Percentiles rank a stretch among this genome's conserved stretches.
Evolutionary conservation across 331 rosid species (phyloP).

Genomic region (Pyrus hybrid): DNA sequence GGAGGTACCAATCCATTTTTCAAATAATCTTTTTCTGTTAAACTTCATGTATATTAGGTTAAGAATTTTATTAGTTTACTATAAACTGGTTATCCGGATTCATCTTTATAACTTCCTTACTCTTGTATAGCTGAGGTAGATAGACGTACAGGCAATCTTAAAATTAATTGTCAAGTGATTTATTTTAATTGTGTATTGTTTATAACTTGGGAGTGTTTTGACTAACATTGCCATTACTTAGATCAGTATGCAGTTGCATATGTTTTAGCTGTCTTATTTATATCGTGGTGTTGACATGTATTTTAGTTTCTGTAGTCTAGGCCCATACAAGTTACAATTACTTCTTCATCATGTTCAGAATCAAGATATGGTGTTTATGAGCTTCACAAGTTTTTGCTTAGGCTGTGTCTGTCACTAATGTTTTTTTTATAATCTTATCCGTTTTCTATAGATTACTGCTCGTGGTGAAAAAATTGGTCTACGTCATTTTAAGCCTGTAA

Average conservation of each 20-base stretch:
- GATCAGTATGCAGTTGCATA: not conserved
- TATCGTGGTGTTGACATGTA: not conserved
- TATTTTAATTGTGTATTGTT: too few relatives aligned
- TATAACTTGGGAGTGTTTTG: not conserved
- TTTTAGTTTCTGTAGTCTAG: not conserved
- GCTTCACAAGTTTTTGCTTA: not conserved
- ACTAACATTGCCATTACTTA: not conserved
- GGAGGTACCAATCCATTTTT: constrained; percentile 36
- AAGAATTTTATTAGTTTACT: not conserved
- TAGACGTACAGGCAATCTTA: not conserved
- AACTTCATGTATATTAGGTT: not conserved
- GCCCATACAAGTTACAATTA: not conserved
- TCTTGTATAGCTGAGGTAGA: not conserved
- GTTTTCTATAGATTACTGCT: constrained; percentile 43
- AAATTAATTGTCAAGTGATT: not conserved
- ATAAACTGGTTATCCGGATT: not conserved
- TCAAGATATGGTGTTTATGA: not conserved
- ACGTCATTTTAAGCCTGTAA: constrained; percentile 72
- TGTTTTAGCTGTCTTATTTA: not conserved
- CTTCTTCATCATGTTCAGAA: not conserved
- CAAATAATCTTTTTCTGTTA: not conserved
- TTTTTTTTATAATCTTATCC: not conserved
- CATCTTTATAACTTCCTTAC: not conserved
- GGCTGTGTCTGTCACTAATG: not conserved
- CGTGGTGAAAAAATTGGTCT: constrained; percentile 64